A percentile compares a stretch with the other conserved stretches of the same genome.
phyloP scores from a whole-genome alignment of 2,329 filamentous ascomycete genomes.

The Myriosclerotinia duriaeana region DNA sequence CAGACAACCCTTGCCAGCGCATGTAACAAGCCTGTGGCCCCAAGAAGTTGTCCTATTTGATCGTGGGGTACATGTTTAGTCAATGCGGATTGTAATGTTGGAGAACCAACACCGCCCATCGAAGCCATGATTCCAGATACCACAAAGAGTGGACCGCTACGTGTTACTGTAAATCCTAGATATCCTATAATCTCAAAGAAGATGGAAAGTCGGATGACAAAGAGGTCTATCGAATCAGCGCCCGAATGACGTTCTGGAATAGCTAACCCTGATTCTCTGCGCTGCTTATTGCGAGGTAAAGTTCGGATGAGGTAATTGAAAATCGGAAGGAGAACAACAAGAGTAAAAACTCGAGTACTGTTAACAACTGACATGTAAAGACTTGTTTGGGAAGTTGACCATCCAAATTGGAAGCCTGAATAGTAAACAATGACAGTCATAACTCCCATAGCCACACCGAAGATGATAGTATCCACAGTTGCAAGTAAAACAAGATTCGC shows the following conservation, averaged over 20 bases:
- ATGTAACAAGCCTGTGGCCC: constrained; percentile 83
- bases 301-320: constrained; percentile 73
- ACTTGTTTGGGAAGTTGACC: constrained; percentile 78
- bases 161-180: constrained; percentile 69
- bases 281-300: constrained; percentile 34
- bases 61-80: constrained; percentile 90
- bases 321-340: constrained; percentile 73
- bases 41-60: constrained; percentile 80
- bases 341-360: constrained; percentile 67
- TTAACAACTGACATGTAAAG: constrained; percentile 81
- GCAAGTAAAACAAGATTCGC: constrained; percentile 82
- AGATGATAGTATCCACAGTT: constrained; percentile 75
- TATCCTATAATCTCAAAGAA: constrained; percentile 75
- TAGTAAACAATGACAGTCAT: constrained; percentile 84
- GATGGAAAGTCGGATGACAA: constrained; percentile 71
- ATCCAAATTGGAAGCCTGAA: constrained; percentile 74
- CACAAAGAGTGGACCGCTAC: constrained; percentile 64
- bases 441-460: constrained; percentile 78
- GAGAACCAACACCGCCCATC: constrained; percentile 79
- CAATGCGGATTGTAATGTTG: constrained; percentile 77
- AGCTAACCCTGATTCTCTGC: constrained; percentile 61
- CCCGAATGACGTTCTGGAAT: constrained; percentile 50
- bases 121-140: constrained; percentile 70
- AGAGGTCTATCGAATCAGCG: constrained; percentile 74
- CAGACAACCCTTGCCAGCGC: constrained; percentile 75